Conservation (phyloP, 192 early-diverging fungal species). For the Piromyces finnis region DNA sequence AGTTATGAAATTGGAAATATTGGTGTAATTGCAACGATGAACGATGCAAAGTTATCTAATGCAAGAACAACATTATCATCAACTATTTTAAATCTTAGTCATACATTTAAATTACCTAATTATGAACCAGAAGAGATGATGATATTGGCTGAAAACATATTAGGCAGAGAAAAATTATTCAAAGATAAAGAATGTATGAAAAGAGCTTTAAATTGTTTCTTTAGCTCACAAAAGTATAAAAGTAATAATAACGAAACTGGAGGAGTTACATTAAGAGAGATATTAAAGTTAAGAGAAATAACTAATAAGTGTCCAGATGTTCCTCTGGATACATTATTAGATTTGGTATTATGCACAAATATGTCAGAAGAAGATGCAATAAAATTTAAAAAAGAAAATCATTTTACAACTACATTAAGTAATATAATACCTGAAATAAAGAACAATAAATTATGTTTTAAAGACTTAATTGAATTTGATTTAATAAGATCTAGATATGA, state of each 20-base stretch:
- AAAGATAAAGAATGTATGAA: background rate
- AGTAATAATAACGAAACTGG: background rate
- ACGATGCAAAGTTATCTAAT: background rate
- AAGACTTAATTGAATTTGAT: background rate
- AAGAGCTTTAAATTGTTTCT: background rate
- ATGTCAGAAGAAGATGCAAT: background rate
- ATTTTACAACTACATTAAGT: background rate
- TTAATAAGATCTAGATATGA: background rate
- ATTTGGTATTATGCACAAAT: background rate
- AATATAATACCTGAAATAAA: background rate
- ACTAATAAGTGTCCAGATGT: background rate
- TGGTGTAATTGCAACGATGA: background rate
- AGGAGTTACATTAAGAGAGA: background rate
- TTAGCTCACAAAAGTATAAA: background rate
- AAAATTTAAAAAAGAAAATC: background rate
- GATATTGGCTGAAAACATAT: background rate
- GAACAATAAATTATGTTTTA: background rate
- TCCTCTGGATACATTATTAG: background rate
- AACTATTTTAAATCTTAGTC: background rate
- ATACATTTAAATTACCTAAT: background rate
- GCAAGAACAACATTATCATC: background rate
- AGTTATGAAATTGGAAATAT: background rate
- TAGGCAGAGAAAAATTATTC: background rate
- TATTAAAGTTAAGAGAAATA: background rate
- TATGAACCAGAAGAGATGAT: background rate